Conservation (phyloP, 176 grass and related monocot genomes). For the Phoenix dactylifera region DNA sequence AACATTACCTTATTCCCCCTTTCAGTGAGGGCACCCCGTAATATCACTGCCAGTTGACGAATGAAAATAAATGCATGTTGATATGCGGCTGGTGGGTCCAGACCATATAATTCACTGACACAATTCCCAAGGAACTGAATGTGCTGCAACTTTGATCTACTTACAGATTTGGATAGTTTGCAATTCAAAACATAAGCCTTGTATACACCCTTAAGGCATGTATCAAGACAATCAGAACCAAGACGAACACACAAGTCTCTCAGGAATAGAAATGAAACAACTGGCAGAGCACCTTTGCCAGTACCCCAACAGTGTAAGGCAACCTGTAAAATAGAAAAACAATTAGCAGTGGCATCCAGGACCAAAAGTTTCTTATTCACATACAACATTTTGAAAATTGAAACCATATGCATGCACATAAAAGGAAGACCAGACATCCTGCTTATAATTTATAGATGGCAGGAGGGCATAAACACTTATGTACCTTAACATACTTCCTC, state of each 20-base stretch:
- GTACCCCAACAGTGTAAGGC: constrained; percentile 78
- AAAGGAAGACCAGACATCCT: no score
- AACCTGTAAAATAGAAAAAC: constrained; percentile 40
- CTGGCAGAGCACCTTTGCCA: constrained; percentile 59
- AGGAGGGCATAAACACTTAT: constrained; percentile 1
- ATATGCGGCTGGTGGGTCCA: constrained; percentile 66
- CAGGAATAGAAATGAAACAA: constrained; percentile 85
- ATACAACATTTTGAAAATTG: no score
- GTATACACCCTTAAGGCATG: constrained; percentile 80
- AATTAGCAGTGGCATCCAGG: constrained; percentile 7
- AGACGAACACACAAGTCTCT: constrained; percentile 81
- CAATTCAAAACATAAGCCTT: constrained; percentile 99
- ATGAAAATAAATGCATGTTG: constrained; percentile 96
- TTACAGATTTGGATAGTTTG: constrained; percentile 83
- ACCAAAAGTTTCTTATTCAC: no score
- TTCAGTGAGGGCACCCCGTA: constrained; percentile 75
- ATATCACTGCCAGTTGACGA: constrained; percentile 70
- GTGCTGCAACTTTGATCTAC: constrained; percentile 69
- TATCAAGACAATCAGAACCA: constrained; percentile 82
- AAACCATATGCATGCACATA: no score
- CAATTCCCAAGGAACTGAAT: constrained; percentile 95
- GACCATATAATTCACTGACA: constrained; percentile 66
- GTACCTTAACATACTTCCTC: constrained; percentile 95
- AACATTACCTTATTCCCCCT: constrained; percentile 69
- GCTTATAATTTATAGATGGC: no score